Evolutionary conservation across 2,329 filamentous ascomycete species (phyloP), one percentile per base, ranked within the genome.

Genomic region (Rachicladosporium sp.): DNA sequence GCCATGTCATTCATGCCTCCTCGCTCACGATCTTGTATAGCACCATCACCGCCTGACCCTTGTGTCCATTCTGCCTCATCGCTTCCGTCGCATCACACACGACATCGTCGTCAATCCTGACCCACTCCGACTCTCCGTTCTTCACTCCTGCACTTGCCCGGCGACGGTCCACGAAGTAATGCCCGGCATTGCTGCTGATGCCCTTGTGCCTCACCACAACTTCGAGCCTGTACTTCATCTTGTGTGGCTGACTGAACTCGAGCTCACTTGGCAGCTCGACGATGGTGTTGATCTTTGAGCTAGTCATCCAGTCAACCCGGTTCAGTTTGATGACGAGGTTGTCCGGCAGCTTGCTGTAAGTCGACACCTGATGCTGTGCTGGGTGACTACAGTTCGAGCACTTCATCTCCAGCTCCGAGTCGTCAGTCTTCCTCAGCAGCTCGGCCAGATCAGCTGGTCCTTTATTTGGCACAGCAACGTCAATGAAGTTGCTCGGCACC

Each of bases 121-220:
- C 35, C 40, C 36, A 38, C 29, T 27, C 8, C 9, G 38, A 27
- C 10, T 31, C 10, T 4, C 5, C 12, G 2, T 36, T 9, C 2
- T 29, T 38, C 7, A 15, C 11, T 21, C 33, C 36, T 10, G 29
- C 32, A 4, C 9, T 29, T 10, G n/a, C 15, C 7, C 38, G 34
- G 39, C 37, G 38, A 32, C 46, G 37, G 19, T 42, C 37, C 7
- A 37, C 27, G 27, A 43, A 43, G 33, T 50, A 50, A 36, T 49
- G 46, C 10, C 46, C 48, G 11, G 9, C 23, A 1, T 38, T 9
- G 1, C 29, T 29, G n/a, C 5, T 12, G 6, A 7, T 6, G 11
- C 43, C 41, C 10, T 31, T 10, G 40, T 48, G 47, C 29, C 29
- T 40, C 8, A 48, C 33, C 9, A 44, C 32, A 6, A 43, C 46